These are phyloP conservation scores for Plasmodium adleri DNA, from an alignment of 169 alveolate genomes.

Conservation along the genomic window DNA sequence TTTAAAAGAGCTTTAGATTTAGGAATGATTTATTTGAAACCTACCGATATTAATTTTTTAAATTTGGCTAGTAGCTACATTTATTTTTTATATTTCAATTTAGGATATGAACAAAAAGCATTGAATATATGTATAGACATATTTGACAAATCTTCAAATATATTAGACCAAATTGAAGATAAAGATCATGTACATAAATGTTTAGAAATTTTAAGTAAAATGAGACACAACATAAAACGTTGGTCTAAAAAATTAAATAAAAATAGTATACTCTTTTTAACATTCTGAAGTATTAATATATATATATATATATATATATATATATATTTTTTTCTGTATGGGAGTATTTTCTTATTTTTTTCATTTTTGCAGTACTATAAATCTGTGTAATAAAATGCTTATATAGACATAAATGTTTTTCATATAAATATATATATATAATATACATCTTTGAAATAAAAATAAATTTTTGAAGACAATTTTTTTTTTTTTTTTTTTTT, in stretches of 20 bases:
- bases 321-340: too few species aligned
- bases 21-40: conserved; percentile 19
- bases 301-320: too few species aligned
- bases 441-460: too few species aligned
- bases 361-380: too few species aligned
- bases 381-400: too few species aligned
- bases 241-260: conserved; percentile 59
- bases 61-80: conserved; percentile 52
- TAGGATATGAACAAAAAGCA: conserved; percentile 60
- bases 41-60: conserved; percentile 41
- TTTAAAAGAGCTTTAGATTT: conserved; percentile 42
- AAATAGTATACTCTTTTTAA: conserved; percentile 45
- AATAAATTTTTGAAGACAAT: too few species aligned
- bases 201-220: conserved; percentile 35
- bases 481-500: too few species aligned
- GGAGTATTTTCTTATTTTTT: too few species aligned
- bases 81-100: conserved; percentile 38
- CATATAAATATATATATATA: too few species aligned
- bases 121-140: conserved; percentile 17
- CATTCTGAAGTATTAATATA: not conserved
- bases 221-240: conserved; percentile 48
- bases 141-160: conserved; percentile 32
- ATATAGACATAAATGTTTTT: too few species aligned
- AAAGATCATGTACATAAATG: conserved; percentile 32
- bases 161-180: conserved; percentile 29